phyloP scores from a whole-genome alignment of 176 grass and related monocot species.

The Eleusine indica region DNA sequence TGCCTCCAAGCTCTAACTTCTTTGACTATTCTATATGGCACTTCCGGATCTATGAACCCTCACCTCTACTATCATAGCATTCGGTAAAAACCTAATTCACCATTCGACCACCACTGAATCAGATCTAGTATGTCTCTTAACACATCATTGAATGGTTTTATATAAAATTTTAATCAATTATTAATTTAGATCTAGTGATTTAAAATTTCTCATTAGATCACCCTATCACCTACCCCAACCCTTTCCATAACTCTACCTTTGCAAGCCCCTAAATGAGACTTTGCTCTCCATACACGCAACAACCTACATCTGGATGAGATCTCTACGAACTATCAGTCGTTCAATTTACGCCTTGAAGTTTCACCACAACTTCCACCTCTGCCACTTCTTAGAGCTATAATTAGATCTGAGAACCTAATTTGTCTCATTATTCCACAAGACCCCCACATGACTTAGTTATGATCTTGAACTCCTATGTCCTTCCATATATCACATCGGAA shows the following conservation, averaged over 20 bases:
- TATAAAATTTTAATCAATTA: too few relatives aligned
- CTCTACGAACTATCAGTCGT: too few relatives aligned
- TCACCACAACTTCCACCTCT: background rate
- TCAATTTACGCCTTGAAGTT: background rate
- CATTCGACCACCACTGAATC: background rate
- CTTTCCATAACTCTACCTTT: background rate
- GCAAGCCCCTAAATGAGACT: background rate
- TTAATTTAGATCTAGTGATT: background rate
- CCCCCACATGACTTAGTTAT: background rate
- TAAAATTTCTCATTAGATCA: background rate
- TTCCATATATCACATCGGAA: background rate
- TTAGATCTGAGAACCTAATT: background rate
- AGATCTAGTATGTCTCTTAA: background rate
- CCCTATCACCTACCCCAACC: background rate
- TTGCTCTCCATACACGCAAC: too few relatives aligned
- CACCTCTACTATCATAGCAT: background rate
- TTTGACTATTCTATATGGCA: background rate
- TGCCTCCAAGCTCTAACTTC: background rate
- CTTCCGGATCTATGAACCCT: background rate
- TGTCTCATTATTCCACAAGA: background rate
- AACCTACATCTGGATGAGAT: background rate
- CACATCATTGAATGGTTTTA: too few relatives aligned
- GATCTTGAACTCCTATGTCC: background rate
- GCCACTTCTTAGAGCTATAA: background rate
- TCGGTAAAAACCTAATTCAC: background rate